Base-by-base conservation (phyloP, 228 moss, liverwort and hornwort species). In the Sphagnum magellanicum region DNA sequence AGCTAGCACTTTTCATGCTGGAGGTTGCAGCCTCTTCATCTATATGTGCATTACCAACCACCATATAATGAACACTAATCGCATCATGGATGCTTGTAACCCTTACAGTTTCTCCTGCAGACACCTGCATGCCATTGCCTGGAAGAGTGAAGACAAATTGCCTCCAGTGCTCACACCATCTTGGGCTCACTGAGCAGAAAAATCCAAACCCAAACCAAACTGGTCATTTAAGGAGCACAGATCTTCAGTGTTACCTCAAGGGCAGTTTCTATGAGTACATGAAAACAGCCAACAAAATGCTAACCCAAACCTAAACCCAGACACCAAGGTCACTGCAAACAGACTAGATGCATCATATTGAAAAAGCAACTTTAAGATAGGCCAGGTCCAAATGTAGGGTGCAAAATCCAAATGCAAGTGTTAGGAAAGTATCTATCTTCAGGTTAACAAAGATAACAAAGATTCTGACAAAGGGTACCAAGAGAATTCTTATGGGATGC, bases 141-240 rank as follows among this genome's bases (percentile, higher is more conserved):
- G 87, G 86, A 72, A 92, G 81, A 12, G 75, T 78, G 93, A 91
- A 96, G 51, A 93, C 83, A 59, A 87, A 80, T 69, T 96, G 96
- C 75, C 86, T 92, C 96, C 96, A 96, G 70, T 96, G 96, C 78
- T 96, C 92, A 70, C 84, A 73, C 96, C 96, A 96, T 50, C 63
- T 77, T 65, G 73, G 75, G 69, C 55, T 63, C 5, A 63, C 73
- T 51, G 61, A 59, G 48, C 67, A 72, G 68, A 50, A 50, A 66
- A 68, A 8, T 12, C 55, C 55, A 55, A 55, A 12, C 55, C 5
- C 5, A 60, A 16, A 60, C n/a, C 60, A 14, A 5, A 9, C 4
- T 49, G 65, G 32, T 32, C 32, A 32, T 32, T 32, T 47, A 51
- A 65, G 13, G 13, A 65, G n/a, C 49, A 8, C 46, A 64, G 65